A percentile compares a stretch with the other conserved stretches of the same genome.
Evolutionary conservation across 805 yeast genomes (phyloP).

Genomic region (Aciculoconidium aculeatum): DNA sequence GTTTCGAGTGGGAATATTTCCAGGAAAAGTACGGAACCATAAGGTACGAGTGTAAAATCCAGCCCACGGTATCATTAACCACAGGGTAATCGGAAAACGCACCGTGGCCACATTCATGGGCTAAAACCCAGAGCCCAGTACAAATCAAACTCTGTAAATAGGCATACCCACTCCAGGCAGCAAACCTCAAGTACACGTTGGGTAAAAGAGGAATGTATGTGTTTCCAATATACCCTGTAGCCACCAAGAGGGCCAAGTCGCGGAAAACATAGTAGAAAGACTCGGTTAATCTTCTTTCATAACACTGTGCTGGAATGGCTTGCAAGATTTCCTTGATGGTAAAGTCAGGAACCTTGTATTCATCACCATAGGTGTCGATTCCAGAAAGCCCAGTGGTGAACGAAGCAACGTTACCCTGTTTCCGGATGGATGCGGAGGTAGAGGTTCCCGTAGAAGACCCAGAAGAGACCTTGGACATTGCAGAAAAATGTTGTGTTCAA

Average conservation of each 20-base stretch:
- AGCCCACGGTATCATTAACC: constrained; percentile 53
- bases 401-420: constrained; percentile 12
- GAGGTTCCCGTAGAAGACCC: constrained; percentile 6
- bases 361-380: constrained; percentile 47
- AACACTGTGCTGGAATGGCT: constrained; percentile 58
- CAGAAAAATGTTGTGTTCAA: background rate
- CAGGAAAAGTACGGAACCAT: constrained; percentile 59
- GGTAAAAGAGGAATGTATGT: constrained; percentile 31
- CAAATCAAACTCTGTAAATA: constrained; percentile 43
- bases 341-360: constrained; percentile 56
- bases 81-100: constrained; percentile 51
- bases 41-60: constrained; percentile 54
- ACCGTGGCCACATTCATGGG: constrained; percentile 62
- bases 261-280: constrained; percentile 50
- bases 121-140: constrained; percentile 57
- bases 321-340: constrained; percentile 51
- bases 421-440: constrained; percentile 7
- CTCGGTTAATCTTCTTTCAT: constrained; percentile 44
- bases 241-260: constrained; percentile 42
- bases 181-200: constrained; percentile 25
- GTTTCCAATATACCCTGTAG: constrained; percentile 39
- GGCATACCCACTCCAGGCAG: constrained; percentile 37
- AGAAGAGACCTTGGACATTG: constrained; percentile 8
- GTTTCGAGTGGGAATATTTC: constrained; percentile 56
- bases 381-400: constrained; percentile 25